Base-by-base conservation (phyloP, 2,329 filamentous ascomycete species). In the Nigrospora oryzae region DNA sequence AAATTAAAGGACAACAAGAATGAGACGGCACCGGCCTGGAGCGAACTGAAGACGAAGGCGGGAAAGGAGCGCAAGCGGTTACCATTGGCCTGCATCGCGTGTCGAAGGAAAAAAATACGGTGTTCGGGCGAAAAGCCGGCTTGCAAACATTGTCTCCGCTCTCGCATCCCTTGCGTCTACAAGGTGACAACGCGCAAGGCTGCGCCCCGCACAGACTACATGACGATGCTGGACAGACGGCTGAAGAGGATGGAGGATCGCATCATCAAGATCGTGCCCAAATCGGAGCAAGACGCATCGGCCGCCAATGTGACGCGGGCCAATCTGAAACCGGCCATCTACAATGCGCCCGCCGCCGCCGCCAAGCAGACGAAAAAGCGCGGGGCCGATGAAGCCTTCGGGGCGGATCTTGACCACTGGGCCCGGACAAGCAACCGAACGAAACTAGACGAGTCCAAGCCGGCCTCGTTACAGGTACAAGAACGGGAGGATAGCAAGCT, bases 41-140 rank as follows among this genome's bases (percentile, higher is more conserved):
- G 81, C 55, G 86, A 91, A 60, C 70, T 90, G 51, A 91, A 91
- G 64, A 91, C 86, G 4, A 91, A 91, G 63, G 93, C 93, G 2
- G 93, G 93, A 14, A 98, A 97, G 64, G 93, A 97, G 63, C 80
- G 93, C 43, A 97, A 97, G 65, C 78, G 93, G 37, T 69, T 98
- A 32, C 93, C 93, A 3, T 72, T 97, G 43, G 93, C 93, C 14
- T 98, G 93, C 62, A 96, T 97, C 56, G 90, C 90, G 34, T 98
- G 93, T 60, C 81, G 93, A 32, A 79, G 93, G 57, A 98, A 98
- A 70, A 98, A 98, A 71, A 97, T 98, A 51, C 83, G 91, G 43
- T 98, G 93, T 63, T 97, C 91, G 0, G 93, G 93, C 47, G 93
- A 97, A 70, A 97, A 96, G 65, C 93, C 93, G 3, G 88, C 90